These are phyloP conservation scores for Saccharomyces pastorianus DNA, from an alignment of 1,139 yeast genomes.

Conservation along the genomic window DNA sequence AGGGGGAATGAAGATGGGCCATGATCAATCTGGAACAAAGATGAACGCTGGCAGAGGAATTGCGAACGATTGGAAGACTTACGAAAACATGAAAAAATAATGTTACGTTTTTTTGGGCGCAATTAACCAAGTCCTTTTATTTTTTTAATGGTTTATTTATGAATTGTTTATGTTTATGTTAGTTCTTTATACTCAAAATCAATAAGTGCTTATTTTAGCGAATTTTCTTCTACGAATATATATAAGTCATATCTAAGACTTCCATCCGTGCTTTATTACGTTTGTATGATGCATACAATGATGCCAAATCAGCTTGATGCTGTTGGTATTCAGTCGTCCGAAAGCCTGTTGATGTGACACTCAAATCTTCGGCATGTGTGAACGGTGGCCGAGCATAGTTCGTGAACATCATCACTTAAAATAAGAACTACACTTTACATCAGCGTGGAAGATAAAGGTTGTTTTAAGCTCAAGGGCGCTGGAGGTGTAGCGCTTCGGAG, in stretches of 20 bases:
- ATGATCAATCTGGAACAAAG: conserved; percentile 3
- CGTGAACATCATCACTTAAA: not conserved
- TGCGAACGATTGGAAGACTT: conserved; percentile 8
- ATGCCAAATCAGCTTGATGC: not conserved
- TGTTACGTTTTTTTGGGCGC: not conserved
- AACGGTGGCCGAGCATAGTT: not conserved
- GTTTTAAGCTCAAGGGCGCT: not conserved
- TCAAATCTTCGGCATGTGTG: not conserved
- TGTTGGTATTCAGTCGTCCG: not conserved
- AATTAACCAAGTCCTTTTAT: not conserved
- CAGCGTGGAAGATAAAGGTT: not conserved
- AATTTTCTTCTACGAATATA: not conserved
- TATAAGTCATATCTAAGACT: not conserved
- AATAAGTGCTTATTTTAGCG: not conserved
- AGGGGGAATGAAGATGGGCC: not conserved
- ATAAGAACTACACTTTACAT: not conserved
- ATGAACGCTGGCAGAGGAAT: conserved; percentile 9
- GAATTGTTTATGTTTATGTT: not conserved
- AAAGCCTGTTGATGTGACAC: not conserved
- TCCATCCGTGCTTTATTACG: not conserved
- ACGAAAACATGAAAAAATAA: not conserved
- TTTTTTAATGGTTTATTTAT: not conserved
- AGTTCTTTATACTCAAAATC: not conserved
- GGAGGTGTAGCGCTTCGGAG: not conserved
- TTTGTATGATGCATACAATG: not conserved